Evolutionary conservation across 2,329 filamentous ascomycete species (phyloP), one percentile per base, ranked within the genome.

Genomic region (Pseudogymnoascus verrucosus): DNA sequence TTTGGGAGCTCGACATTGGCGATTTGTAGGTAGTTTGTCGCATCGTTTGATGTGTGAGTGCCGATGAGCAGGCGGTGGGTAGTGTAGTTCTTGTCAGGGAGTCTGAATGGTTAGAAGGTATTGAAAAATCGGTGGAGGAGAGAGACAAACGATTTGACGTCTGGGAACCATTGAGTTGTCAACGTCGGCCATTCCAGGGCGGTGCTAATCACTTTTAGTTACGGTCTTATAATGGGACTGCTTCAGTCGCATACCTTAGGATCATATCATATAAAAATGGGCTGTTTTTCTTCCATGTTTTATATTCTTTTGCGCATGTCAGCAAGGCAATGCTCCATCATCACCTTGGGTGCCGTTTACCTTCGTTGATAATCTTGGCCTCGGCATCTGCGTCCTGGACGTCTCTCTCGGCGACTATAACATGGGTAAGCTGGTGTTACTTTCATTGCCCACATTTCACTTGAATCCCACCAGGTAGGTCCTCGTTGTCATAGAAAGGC

Each of bases 271-370:
- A 99, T 71, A 99, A 89, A 74, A 98, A 98, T 3, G 95, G 93
- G 68, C 90, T 91, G 78, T 99, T 99, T 82, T 99, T 99, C 83
- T 99, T 99, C 95, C 95, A 99, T 69, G 93, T 97, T 77, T 99
- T 99, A 84, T 99, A 99, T 76, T 99, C 95, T 92, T 71, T 31
- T 23, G n/a, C 28, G 28, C 51, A 21, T 57, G 26, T 57, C 28
- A 57, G 51, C 28, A 57, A 34, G 51, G 51, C 26, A 57, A 57
- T 34, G 28, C 51, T 14, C n/a, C 4, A 34, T 34, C 51, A 16
- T 34, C 51, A 19, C 28, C n/a, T 12, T 34, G 26, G 51, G 51
- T 26, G 51, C 28, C 51, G 51, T 57, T 57, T 57, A 57, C 51
- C 51, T 80, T 99, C 95, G 71, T 98, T 98, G 78, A 98, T 92